A percentile compares a stretch with the other conserved stretches of the same genome.
Evolutionary conservation across 2,329 filamentous ascomycete genomes (phyloP).

Genomic region (Celoporthe dispersa): DNA sequence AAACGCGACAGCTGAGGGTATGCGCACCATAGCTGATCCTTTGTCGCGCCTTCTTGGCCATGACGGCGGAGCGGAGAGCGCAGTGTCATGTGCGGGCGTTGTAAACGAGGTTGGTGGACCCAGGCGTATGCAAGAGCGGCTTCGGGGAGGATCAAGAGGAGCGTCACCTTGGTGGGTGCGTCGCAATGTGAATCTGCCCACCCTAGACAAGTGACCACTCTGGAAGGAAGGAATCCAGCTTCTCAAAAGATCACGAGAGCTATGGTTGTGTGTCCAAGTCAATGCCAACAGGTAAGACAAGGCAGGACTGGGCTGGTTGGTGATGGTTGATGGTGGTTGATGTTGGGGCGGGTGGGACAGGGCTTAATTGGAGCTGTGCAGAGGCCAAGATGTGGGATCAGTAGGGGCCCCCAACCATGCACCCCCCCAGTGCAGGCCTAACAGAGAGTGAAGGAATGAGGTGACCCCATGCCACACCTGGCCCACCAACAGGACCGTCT

Average conservation of each 20-base stretch:
- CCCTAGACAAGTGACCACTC: background rate
- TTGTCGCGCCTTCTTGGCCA: constrained; percentile 69
- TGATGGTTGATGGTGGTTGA: background rate
- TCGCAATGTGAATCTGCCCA: background rate
- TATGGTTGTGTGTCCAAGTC: background rate
- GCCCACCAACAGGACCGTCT: background rate
- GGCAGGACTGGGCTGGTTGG: background rate
- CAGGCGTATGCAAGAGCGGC: constrained; percentile 2
- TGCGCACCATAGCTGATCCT: constrained; percentile 68
- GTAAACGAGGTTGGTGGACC: constrained; percentile 5
- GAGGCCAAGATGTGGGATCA: background rate
- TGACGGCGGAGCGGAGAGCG: constrained; percentile 39
- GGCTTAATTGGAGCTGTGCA: background rate
- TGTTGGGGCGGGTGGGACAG: constrained; percentile 1
- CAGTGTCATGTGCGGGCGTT: constrained; percentile 30
- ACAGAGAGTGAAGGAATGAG: background rate
- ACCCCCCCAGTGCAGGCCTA: background rate
- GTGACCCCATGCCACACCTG: background rate
- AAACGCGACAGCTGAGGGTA: constrained; percentile 18
- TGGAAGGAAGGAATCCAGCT: background rate
- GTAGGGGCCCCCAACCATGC: background rate
- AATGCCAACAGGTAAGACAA: background rate
- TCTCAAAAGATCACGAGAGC: background rate
- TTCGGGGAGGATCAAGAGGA: background rate
- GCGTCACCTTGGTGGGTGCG: background rate